Conservation (phyloP, 768 basidiomycete genomes). For the Lactarius psammicola region DNA sequence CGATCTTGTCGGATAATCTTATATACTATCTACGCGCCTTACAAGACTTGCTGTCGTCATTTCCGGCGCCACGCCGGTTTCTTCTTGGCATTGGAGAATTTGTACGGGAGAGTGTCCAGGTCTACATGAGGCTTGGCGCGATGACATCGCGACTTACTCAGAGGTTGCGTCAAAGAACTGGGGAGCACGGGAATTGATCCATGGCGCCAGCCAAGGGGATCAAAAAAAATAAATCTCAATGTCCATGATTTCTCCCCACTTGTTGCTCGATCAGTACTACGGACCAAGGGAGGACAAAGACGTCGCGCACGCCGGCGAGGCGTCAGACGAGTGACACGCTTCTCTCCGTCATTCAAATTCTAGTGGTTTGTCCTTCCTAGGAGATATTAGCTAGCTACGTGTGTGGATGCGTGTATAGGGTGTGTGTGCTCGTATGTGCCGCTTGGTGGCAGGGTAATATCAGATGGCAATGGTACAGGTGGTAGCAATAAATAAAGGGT, state of each 20-base stretch:
- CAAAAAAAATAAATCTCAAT: background rate
- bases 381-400: constrained; percentile 1
- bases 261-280: background rate
- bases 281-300: background rate
- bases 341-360: background rate
- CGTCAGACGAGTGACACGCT: background rate
- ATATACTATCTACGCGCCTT: background rate
- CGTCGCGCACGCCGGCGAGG: background rate
- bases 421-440: background rate
- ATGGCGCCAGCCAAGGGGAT: background rate
- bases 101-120: background rate
- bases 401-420: background rate
- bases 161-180: background rate
- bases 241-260: background rate
- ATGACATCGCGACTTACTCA: background rate
- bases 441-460: background rate
- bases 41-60: background rate
- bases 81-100: background rate
- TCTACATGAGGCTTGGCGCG: no score
- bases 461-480: background rate
- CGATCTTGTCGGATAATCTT: constrained; percentile 1
- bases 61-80: background rate
- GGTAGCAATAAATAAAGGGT: background rate
- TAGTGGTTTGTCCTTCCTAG: constrained; percentile 4
- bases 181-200: background rate